Evolutionary conservation across 768 basidiomycete species (phyloP), one percentile per base, ranked within the genome.

Genomic region (Ramaria sp.): DNA sequence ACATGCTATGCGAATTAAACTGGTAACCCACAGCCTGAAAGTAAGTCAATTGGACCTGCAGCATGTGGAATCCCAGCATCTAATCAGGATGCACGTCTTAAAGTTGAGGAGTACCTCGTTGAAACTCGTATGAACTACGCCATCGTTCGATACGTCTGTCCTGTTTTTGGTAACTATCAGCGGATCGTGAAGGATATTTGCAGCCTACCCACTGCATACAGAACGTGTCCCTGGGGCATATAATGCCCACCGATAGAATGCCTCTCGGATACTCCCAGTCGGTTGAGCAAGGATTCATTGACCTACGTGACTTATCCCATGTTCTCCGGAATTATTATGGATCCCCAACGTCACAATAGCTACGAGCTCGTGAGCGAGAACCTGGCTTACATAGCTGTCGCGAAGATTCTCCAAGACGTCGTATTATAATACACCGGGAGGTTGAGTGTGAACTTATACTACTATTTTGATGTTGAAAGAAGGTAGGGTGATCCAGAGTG

Each of bases 201-300:
- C 59, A 70, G 66, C 70, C 71, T 13, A 67, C 67, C 10, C 66
- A 67, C 24, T 63, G 69, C 56, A 70, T 71, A 67, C 71, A 72
- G 52, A 69, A 71, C 60, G 57, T 61, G 31, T 33, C 58, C 13
- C 53, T 62, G 19, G 42, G 59, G 15, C 51, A 51, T 38, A 42
- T 71, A 31, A 45, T 63, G 31, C 42, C 66, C 24, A 51, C 63
- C 12, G 60, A 62, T 34, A 54, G 33, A 15, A 52, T 70, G 19
- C 58, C 54, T 13, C 60, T 66, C 13, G 53, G 59, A 0, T 72
- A 66, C 59, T 61, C 64, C 2, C 62, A 65, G 0, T 58, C 53
- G 2, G 63, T 65, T 24, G 61, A 65, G 19, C 68, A 70, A 52
- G 71, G n/a, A n/a, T n/a, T n/a, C n/a, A n/a, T n/a, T n/a, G n/a